Base-by-base conservation (phyloP, 495 filamentous ascomycete genomes). In the Pyrenopolyporus hunteri region DNA sequence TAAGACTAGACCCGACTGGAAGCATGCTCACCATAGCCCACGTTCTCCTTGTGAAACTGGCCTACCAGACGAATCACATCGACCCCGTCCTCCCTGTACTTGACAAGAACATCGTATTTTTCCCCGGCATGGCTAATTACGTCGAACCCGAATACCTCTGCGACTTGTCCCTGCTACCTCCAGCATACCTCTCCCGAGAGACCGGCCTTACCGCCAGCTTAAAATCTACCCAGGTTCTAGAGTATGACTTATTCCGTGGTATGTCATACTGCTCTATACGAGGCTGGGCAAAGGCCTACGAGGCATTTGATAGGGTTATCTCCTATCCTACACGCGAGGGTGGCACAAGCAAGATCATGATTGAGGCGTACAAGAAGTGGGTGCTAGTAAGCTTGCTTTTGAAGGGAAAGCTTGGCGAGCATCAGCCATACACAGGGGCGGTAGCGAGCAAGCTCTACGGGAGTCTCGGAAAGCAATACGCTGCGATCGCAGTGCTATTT, bases 351-450 rank as follows among this genome's bases (percentile, higher is more conserved):
- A 87, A 85, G 72, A 80, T 94, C 23, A 91, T 92, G 87, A 80
- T 89, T 1, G 92, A 96, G 65, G 91, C 90, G 10, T 95, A 96
- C 78, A 96, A 93, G 72, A 97, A 95, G 75, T 96, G 91, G 88
- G 72, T 94, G 6, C 75, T 98, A n/a, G 82, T 93, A 3, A 83
- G 85, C 29, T 74, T 96, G 31, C 78, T 98, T 7, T 77, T 80
- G 14, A 76, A 86, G 35, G 93, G 93, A 67, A 87, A 83, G 73
- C 82, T 88, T 7, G 69, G 58, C 4, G 64, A 74, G 62, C 70
- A 70, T 17, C 77, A 73, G 7, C 16, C 64, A 29, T 57, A 57
- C 29, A 71, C 80, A 13, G 72, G 78, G 53, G 51, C 70, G 0
- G 63, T 73, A 28, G 80, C 85, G 8, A 73, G 78, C 40, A 90